These are phyloP conservation scores for Apiotrichum gracile DNA, from an alignment of 1,284 basidiomycete genomes.

Conservation along the genomic window DNA sequence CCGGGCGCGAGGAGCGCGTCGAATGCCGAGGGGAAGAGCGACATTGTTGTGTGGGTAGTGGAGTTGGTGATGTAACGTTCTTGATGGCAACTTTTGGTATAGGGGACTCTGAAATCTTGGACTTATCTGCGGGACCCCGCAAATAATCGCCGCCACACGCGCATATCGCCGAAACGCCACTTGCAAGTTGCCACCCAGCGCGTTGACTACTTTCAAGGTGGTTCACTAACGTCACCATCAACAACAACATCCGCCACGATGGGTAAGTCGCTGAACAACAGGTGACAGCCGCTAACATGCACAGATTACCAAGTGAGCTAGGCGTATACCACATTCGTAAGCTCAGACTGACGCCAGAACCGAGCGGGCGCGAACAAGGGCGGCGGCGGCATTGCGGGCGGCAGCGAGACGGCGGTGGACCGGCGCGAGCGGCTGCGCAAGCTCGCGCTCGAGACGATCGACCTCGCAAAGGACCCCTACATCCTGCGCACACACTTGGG, in stretches of 20 bases:
- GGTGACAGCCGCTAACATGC: neutral
- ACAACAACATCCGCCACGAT: slow-evolving; percentile 2
- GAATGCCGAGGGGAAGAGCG: slow-evolving; percentile 41
- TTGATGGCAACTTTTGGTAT: too few species aligned
- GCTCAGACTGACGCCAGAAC: slow-evolving; percentile 60
- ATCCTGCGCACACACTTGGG: slow-evolving; percentile 94
- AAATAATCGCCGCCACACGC: slow-evolving; percentile 6
- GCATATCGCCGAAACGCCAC: neutral
- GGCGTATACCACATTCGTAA: neutral
- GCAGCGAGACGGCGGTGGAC: slow-evolving; percentile 82
- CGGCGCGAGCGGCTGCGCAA: slow-evolving; percentile 89
- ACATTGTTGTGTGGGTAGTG: slow-evolving; percentile 21
- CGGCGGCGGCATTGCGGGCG: slow-evolving; percentile 72
- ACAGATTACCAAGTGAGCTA: slow-evolving; percentile 43
- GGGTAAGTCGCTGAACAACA: slow-evolving; percentile 10
- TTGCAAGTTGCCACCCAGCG: neutral
- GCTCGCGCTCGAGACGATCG: slow-evolving; percentile 92
- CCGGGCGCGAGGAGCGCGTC: slow-evolving; percentile 22
- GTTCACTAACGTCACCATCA: neutral
- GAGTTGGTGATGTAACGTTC: neutral
- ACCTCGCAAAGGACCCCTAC: slow-evolving; percentile 97
- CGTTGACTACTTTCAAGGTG: neutral
- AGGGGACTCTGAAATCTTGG: slow-evolving; percentile 9
- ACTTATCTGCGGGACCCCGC: slow-evolving; percentile 1
- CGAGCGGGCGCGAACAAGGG: slow-evolving; percentile 94